Conservation (phyloP, 345 rosid species). For the Linum tenue region DNA sequence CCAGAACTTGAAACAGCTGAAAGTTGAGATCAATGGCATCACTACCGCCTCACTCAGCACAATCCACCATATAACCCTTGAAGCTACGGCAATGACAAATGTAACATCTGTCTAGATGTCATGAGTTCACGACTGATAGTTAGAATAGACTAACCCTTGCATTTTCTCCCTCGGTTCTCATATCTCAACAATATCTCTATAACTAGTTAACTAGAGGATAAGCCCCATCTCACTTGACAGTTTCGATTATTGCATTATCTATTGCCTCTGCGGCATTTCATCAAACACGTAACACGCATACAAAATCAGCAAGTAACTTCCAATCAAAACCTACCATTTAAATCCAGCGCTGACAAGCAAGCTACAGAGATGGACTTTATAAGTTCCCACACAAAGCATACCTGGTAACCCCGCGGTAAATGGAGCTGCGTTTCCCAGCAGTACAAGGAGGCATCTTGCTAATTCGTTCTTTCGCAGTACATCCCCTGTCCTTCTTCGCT, state of each 20-base stretch:
- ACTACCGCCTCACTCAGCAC: neutral
- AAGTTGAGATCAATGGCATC: neutral
- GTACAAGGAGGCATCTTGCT: conserved; percentile 98
- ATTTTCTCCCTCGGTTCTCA: no score
- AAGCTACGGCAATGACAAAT: neutral
- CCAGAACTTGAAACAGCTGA: neutral
- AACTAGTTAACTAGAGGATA: no score
- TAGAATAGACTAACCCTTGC: no score
- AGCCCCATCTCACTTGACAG: no score
- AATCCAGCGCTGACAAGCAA: neutral
- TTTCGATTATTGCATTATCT: no score
- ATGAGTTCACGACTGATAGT: no score
- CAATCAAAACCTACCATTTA: neutral
- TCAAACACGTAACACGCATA: neutral
- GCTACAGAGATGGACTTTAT: neutral
- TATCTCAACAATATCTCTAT: no score
- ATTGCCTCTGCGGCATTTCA: neutral
- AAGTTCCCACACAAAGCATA: conserved; percentile 6
- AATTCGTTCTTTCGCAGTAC: conserved; percentile 97
- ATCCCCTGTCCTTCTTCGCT: conserved; percentile 92
- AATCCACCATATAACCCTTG: neutral
- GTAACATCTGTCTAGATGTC: no score
- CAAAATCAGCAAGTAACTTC: neutral
- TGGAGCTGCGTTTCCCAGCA: conserved; percentile 97
- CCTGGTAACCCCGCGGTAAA: conserved; percentile 99